phyloP scores from a whole-genome alignment of 352 stramenopile species.

The Phytophthora kernoviae region DNA sequence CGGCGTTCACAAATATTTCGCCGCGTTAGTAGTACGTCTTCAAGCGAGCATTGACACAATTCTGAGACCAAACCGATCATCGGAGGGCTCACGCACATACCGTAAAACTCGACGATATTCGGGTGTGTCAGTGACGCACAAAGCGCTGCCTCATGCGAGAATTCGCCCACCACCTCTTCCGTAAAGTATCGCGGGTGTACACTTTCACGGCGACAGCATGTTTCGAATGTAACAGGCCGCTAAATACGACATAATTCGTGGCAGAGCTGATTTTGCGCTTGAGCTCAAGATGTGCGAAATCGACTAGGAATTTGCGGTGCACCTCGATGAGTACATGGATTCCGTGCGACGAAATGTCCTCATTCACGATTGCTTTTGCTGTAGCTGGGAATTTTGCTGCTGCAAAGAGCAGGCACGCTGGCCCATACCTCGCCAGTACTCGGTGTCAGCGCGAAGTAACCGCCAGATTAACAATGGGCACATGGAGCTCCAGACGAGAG shows the following conservation, averaged over 20 bases:
- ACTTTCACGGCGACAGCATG: conserved; percentile 56
- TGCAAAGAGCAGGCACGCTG: conserved; percentile 35
- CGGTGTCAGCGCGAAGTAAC: conserved; percentile 46
- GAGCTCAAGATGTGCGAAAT: conserved; percentile 59
- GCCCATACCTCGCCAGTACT: conserved; percentile 46
- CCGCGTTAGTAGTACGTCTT: conserved; percentile 33
- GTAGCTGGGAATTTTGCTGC: conserved; percentile 5
- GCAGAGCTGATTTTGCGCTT: conserved; percentile 43
- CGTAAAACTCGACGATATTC: conserved; percentile 61
- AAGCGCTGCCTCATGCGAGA: conserved; percentile 59
- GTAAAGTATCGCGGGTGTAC: conserved; percentile 50
- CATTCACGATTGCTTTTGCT: conserved; percentile 17
- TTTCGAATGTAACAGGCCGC: conserved; percentile 37
- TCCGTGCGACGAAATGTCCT: conserved; percentile 45
- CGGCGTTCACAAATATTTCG: not conserved
- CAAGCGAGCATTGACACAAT: conserved; percentile 45
- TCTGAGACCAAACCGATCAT: conserved; percentile 59
- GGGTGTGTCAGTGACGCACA: conserved; percentile 49
- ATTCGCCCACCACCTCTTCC: conserved; percentile 45
- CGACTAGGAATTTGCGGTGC: conserved; percentile 63
- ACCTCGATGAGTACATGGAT: conserved; percentile 64
- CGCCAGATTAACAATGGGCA: conserved; percentile 46
- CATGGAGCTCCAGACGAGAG: conserved; percentile 29
- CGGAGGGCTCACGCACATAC: conserved; percentile 56
- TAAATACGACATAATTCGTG: conserved; percentile 34